These are phyloP conservation scores for Yamadazyma conglobata DNA, from an alignment of 1,139 yeast genomes.

Conservation along the genomic window DNA sequence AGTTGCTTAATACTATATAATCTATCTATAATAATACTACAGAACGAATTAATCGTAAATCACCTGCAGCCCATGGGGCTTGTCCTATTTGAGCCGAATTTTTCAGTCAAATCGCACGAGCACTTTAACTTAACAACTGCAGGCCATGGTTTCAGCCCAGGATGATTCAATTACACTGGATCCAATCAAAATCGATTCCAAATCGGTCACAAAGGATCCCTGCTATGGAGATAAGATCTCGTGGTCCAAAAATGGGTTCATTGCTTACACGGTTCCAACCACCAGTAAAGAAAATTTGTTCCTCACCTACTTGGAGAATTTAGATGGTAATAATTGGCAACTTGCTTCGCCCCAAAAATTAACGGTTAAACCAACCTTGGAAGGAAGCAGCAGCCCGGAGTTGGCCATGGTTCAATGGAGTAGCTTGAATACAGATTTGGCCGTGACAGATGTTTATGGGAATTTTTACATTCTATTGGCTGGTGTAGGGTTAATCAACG, in stretches of 20 bases:
- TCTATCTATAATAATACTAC: too few species aligned
- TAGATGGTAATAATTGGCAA: conserved; percentile 65
- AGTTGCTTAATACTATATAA: too few species aligned
- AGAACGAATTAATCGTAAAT: too few species aligned
- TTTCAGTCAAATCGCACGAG: too few species aligned
- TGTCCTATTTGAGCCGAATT: too few species aligned
- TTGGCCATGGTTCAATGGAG: conserved; percentile 43
- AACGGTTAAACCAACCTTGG: conserved; percentile 34
- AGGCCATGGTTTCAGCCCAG: too few species aligned
- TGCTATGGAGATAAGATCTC: conserved; percentile 33
- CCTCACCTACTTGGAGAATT: conserved; percentile 60
- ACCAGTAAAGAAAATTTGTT: conserved; percentile 31
- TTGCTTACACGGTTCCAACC: conserved; percentile 51
- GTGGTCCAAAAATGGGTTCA: conserved; percentile 75
- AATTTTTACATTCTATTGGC: conserved; percentile 47
- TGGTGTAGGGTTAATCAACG: conserved; percentile 39
- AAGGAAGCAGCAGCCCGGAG: conserved; percentile 19
- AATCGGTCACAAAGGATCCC: background rate
- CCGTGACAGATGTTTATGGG: conserved; percentile 48
- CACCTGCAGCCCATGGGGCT: too few species aligned
- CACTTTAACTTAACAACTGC: too few species aligned
- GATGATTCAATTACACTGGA: too few species aligned
- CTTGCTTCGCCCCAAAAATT: conserved; percentile 52
- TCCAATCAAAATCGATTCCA: conserved; percentile 1
- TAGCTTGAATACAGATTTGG: conserved; percentile 51